These are phyloP conservation scores for Arctostaphylos glauca DNA, from an alignment of 148 eudicot genomes.

Conservation along the genomic window DNA sequence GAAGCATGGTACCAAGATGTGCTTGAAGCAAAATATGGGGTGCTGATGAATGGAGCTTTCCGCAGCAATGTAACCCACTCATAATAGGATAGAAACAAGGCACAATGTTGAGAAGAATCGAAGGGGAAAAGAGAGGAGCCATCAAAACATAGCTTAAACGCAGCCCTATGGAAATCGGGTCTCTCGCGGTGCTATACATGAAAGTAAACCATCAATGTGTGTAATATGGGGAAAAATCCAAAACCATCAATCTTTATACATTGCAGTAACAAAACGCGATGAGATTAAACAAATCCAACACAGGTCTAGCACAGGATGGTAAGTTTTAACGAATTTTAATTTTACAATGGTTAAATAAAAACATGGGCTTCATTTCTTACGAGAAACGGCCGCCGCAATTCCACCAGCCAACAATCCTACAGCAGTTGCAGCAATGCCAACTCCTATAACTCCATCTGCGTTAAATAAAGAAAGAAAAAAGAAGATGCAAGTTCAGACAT, in stretches of 20 bases:
- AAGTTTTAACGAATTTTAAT: neutral
- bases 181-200: neutral
- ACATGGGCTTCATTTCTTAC: constrained; percentile 32
- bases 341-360: neutral
- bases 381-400: constrained; percentile 69
- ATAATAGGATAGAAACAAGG: neutral
- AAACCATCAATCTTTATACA: neutral
- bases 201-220: neutral
- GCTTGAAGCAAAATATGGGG: neutral
- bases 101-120: neutral
- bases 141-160: neutral
- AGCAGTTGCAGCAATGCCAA: constrained; percentile 85
- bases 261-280: neutral
- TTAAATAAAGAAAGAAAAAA: neutral
- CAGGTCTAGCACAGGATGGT: neutral
- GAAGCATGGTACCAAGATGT: neutral
- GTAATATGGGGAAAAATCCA: neutral
- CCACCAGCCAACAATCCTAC: constrained; percentile 86
- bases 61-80: neutral
- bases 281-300: neutral
- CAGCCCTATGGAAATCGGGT: neutral
- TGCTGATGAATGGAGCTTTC: neutral
- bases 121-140: no score
- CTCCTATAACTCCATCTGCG: constrained; percentile 89
- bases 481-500: neutral